phyloP scores from a whole-genome alignment of 2,329 filamentous ascomycete species.

The Teratosphaeria viscida region DNA sequence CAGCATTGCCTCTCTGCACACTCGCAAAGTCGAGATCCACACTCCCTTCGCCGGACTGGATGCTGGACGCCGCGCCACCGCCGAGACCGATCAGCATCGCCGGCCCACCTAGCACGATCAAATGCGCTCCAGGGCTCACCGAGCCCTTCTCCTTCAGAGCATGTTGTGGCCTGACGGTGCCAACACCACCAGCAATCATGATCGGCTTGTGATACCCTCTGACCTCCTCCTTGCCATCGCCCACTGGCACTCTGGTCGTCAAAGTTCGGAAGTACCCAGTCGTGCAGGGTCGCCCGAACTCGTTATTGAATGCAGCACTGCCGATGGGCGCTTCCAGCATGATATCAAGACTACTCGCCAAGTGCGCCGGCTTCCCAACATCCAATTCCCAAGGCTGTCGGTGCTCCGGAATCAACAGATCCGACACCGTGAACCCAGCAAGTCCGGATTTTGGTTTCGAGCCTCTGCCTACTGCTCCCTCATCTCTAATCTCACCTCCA shows the following conservation, averaged over 20 bases:
- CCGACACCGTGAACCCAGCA: constrained; percentile 88
- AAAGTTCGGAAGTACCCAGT: constrained; percentile 88
- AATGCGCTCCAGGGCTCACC: constrained; percentile 77
- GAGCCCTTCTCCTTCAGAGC: constrained; percentile 72
- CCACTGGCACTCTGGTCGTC: constrained; percentile 56
- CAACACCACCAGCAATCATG: constrained; percentile 93
- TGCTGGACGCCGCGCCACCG: constrained; percentile 87
- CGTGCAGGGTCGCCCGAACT: constrained; percentile 84
- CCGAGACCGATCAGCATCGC: constrained; percentile 97
- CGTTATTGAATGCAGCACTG: constrained; percentile 92
- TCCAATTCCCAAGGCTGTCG: constrained; percentile 83
- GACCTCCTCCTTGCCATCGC: constrained; percentile 55
- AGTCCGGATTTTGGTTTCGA: constrained; percentile 89
- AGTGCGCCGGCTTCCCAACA: constrained; percentile 80
- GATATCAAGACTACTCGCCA: constrained; percentile 88
- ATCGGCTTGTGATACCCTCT: constrained; percentile 97
- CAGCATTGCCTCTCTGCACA: constrained; percentile 92
- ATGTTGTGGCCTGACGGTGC: constrained; percentile 81
- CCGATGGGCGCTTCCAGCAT: constrained; percentile 97
- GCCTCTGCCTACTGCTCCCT: constrained; percentile 85
- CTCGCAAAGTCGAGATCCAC: constrained; percentile 94
- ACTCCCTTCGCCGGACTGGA: constrained; percentile 75
- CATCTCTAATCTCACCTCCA: constrained; percentile 90
- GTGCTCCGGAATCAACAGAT: constrained; percentile 77
- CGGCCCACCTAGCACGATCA: constrained; percentile 87